Evolutionary conservation across 2,329 filamentous ascomycete genomes (phyloP).

Genomic region (Didymosphaeria variabile): DNA sequence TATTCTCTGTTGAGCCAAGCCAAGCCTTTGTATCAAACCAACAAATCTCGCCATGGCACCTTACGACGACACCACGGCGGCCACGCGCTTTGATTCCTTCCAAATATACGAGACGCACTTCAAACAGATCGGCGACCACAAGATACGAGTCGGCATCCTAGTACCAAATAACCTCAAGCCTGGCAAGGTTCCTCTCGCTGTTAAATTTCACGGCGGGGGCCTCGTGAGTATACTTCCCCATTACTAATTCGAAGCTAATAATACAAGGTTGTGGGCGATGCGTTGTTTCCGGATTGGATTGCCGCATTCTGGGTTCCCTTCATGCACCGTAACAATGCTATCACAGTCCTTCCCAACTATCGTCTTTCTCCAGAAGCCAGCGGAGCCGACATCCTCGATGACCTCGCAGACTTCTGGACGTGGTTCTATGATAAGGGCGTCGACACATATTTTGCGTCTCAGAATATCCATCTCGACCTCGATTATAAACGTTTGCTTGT

Average conservation of each 20-base stretch:
- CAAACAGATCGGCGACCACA: slow-evolving; percentile 52
- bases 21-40: not conserved
- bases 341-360: slow-evolving; percentile 60
- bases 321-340: slow-evolving; percentile 50
- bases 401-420: slow-evolving; percentile 59
- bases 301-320: slow-evolving; percentile 49
- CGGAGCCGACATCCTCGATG: slow-evolving; percentile 58
- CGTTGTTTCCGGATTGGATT: slow-evolving; percentile 41
- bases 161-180: slow-evolving; percentile 49
- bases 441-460: slow-evolving; percentile 22
- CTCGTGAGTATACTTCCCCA: slow-evolving; percentile 40
- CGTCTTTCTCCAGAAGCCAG: slow-evolving; percentile 61
- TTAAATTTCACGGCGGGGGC: slow-evolving; percentile 58
- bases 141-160: slow-evolving; percentile 50
- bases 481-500: slow-evolving; percentile 43
- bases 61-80: slow-evolving; percentile 28
- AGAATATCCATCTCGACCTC: slow-evolving; percentile 22
- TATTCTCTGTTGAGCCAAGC: not conserved
- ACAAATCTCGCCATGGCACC: slow-evolving; percentile 3
- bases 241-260: not conserved
- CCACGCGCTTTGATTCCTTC: slow-evolving; percentile 50
- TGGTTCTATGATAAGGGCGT: slow-evolving; percentile 50
- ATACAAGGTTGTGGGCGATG: slow-evolving; percentile 36
- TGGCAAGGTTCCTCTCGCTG: slow-evolving; percentile 51
- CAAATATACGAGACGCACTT: slow-evolving; percentile 52